These are phyloP conservation scores for Coelastrella sp. DNA, from an alignment of 139 green algal genomes.

Conservation along the genomic window DNA sequence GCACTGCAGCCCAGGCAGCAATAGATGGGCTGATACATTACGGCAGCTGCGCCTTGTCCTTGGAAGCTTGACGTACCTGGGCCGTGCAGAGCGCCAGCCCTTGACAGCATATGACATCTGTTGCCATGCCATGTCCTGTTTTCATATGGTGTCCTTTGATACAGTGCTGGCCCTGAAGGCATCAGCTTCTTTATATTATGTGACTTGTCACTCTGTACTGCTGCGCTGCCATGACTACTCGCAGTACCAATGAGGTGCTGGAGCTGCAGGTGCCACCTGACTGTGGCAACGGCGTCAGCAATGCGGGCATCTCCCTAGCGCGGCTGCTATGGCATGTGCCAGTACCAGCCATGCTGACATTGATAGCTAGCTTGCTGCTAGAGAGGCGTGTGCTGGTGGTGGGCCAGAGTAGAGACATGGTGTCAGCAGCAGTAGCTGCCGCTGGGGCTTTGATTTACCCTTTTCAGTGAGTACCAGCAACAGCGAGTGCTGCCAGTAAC, in stretches of 20 bases:
- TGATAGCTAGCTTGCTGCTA: conserved; percentile 81
- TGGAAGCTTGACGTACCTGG: too few relatives aligned
- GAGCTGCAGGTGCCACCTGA: conserved; percentile 79
- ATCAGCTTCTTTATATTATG: neutral
- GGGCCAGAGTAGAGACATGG: conserved; percentile 65
- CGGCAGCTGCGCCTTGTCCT: too few relatives aligned
- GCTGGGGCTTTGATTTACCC: conserved; percentile 83
- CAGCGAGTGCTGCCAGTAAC: neutral
- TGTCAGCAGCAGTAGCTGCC: conserved; percentile 78
- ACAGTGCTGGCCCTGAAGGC: too few relatives aligned
- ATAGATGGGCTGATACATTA: too few relatives aligned
- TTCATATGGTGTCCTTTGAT: too few relatives aligned
- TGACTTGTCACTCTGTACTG: neutral
- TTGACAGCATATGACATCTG: too few relatives aligned
- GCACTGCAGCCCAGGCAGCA: too few relatives aligned
- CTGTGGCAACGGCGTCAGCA: conserved; percentile 63
- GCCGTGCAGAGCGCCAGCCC: too few relatives aligned
- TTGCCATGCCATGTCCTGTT: too few relatives aligned
- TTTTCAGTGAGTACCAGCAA: conserved; percentile 61
- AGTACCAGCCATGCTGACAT: conserved; percentile 66
- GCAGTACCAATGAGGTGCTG: conserved; percentile 62
- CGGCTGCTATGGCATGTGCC: conserved; percentile 81
- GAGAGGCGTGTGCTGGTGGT: conserved; percentile 85
- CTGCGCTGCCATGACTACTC: neutral
- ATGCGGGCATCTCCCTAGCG: conserved; percentile 74